Conservation (phyloP, 73 alveolate genomes). For the Diophrys sp. region DNA sequence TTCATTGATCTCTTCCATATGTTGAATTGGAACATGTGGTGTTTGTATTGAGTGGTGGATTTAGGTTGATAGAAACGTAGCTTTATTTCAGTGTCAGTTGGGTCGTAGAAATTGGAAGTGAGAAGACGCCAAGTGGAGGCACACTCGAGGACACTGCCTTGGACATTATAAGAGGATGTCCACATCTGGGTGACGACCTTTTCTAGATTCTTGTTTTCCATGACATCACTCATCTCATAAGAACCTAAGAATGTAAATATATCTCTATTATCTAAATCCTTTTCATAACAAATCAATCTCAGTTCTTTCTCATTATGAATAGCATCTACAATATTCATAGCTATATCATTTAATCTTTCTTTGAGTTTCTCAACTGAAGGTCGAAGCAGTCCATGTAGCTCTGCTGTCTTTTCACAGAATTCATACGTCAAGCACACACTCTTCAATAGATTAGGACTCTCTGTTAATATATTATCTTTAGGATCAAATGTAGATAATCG, state of each 20-base stretch:
- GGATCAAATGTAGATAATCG: background rate
- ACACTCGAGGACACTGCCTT: slow-evolving; percentile 11
- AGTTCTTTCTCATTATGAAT: slow-evolving; percentile 7
- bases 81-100: background rate
- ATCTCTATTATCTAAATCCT: slow-evolving; percentile 17
- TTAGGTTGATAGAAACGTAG: background rate
- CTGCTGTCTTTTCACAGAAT: background rate
- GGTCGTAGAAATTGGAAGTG: background rate
- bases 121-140: background rate
- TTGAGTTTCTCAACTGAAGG: background rate
- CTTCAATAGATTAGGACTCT: slow-evolving; percentile 1
- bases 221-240: slow-evolving; percentile 3
- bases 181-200: slow-evolving; percentile 16
- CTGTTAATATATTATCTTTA: slow-evolving; percentile 1
- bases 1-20: slow-evolving; percentile 11
- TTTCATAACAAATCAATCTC: slow-evolving; percentile 8
- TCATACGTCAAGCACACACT: slow-evolving; percentile 1
- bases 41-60: background rate
- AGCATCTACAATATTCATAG: slow-evolving; percentile 1
- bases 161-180: slow-evolving; percentile 10
- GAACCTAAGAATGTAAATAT: background rate
- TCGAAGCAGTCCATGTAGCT: slow-evolving; percentile 5
- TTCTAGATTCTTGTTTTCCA: slow-evolving; percentile 21
- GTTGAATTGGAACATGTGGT: slow-evolving; percentile 19
- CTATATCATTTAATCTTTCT: background rate